phyloP scores from a whole-genome alignment of 1,139 yeast species.

The Kodamaea suecica region DNA sequence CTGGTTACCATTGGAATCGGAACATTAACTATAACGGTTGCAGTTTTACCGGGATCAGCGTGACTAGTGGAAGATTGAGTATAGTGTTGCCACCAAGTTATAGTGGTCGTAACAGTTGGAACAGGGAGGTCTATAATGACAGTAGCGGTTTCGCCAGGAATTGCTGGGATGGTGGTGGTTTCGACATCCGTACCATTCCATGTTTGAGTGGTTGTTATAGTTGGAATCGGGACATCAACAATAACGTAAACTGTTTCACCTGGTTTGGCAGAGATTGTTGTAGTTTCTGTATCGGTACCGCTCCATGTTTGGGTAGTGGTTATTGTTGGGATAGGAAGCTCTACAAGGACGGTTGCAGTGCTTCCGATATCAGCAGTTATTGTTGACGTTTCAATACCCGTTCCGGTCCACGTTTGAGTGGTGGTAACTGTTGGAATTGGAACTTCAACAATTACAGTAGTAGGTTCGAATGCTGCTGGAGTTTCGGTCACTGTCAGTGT shows the following conservation, averaged over 20 bases:
- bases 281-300: constrained; percentile 3
- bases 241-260: constrained; percentile 15
- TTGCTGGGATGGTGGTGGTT: constrained; percentile 10
- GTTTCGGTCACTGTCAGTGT: constrained; percentile 4
- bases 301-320: constrained; percentile 4
- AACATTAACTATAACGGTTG: constrained; percentile 13
- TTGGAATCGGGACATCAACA: constrained; percentile 16
- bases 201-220: constrained; percentile 13
- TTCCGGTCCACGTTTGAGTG: constrained; percentile 2
- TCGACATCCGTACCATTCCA: constrained; percentile 10
- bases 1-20: constrained; percentile 13
- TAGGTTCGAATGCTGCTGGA: constrained; percentile 14
- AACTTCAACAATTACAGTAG: constrained; percentile 14
- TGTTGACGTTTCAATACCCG: constrained; percentile 1
- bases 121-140: constrained; percentile 13
- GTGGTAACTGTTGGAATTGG: not conserved
- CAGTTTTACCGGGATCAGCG: constrained; percentile 15
- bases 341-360: constrained; percentile 2
- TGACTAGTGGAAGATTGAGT: too few species aligned
- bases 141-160: constrained; percentile 13
- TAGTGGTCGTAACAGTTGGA: constrained; percentile 15
- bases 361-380: constrained; percentile 1
- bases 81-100: too few species aligned
- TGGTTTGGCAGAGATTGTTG: constrained; percentile 9
- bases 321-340: constrained; percentile 2